These are phyloP conservation scores for Hura crepitans DNA, from an alignment of 441 rosid species.

Conservation along the genomic window DNA sequence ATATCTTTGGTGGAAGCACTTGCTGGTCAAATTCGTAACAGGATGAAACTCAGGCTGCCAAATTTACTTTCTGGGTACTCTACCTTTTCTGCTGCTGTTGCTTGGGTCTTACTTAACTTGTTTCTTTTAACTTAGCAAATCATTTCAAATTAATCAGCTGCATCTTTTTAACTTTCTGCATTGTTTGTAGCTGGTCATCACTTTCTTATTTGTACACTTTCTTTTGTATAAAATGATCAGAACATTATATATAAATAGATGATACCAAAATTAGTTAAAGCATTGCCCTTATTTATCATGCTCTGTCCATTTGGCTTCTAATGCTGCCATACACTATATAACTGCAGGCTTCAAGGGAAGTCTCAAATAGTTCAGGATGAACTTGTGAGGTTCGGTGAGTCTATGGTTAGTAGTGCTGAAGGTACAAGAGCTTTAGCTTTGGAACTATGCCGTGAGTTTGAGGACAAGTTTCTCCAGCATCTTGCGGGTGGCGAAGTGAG, in stretches of 20 bases:
- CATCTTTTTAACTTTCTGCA: background rate
- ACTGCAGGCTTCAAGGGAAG: conserved; percentile 81
- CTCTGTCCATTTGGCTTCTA: conserved; percentile 5
- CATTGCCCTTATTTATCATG: background rate
- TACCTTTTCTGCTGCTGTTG: conserved; percentile 10
- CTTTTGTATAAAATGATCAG: background rate
- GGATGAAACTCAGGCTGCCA: conserved; percentile 90
- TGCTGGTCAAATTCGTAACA: conserved; percentile 78
- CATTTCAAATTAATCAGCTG: background rate
- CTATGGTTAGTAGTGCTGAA: conserved; percentile 73
- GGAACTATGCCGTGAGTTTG: conserved; percentile 97
- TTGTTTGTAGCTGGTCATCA: background rate
- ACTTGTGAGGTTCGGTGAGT: conserved; percentile 78
- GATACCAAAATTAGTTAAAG: conserved; percentile 7
- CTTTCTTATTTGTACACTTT: background rate
- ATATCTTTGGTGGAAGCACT: conserved; percentile 79
- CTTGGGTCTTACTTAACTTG: conserved; percentile 8
- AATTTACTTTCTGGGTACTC: conserved; percentile 85
- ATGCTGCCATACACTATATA: conserved; percentile 4
- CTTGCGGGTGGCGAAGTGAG: conserved; percentile 87
- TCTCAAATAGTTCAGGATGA: conserved; percentile 82
- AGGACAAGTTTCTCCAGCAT: conserved; percentile 89
- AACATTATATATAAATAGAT: background rate
- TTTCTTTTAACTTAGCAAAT: background rate
- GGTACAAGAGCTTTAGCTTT: conserved; percentile 92